These are phyloP conservation scores for Amanita subjunquillea DNA, from an alignment of 768 basidiomycete genomes.

Conservation along the genomic window DNA sequence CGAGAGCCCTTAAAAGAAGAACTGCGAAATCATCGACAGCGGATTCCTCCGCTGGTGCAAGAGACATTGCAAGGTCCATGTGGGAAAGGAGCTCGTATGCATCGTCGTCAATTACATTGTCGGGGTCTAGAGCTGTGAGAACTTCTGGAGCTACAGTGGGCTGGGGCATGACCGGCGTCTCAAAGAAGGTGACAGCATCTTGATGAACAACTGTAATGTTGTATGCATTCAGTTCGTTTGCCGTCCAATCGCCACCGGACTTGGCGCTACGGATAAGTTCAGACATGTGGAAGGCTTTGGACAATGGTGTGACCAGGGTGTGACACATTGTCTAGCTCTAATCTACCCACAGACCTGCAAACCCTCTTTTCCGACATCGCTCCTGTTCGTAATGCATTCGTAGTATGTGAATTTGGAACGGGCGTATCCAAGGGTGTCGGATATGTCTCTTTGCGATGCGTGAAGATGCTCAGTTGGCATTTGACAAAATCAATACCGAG, in stretches of 20 bases:
- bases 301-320: too few species aligned
- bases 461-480: slow-evolving; percentile 78
- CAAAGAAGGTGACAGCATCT: slow-evolving; percentile 16
- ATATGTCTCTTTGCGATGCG: slow-evolving; percentile 88
- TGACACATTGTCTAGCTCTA: slow-evolving; percentile 31
- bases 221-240: slow-evolving; percentile 8
- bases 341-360: slow-evolving; percentile 82
- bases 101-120: slow-evolving; percentile 7
- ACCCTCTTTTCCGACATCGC: slow-evolving; percentile 94
- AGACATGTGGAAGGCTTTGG: too few species aligned
- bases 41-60: slow-evolving; percentile 14
- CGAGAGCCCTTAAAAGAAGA: slow-evolving; percentile 14
- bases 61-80: slow-evolving; percentile 15
- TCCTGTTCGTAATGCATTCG: slow-evolving; percentile 88
- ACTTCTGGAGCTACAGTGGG: slow-evolving; percentile 7
- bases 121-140: not conserved
- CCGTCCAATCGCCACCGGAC: not conserved
- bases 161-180: slow-evolving; percentile 10
- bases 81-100: slow-evolving; percentile 7
- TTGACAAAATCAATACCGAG: slow-evolving; percentile 52
- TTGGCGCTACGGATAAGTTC: not conserved
- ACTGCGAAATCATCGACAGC: slow-evolving; percentile 24
- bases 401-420: slow-evolving; percentile 72
- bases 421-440: slow-evolving; percentile 89
- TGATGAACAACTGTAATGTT: slow-evolving; percentile 13